Percentiles rank a stretch among this genome's conserved stretches.
Conservation (phyloP, 257 asterid species). For the Cordia subcordata region DNA sequence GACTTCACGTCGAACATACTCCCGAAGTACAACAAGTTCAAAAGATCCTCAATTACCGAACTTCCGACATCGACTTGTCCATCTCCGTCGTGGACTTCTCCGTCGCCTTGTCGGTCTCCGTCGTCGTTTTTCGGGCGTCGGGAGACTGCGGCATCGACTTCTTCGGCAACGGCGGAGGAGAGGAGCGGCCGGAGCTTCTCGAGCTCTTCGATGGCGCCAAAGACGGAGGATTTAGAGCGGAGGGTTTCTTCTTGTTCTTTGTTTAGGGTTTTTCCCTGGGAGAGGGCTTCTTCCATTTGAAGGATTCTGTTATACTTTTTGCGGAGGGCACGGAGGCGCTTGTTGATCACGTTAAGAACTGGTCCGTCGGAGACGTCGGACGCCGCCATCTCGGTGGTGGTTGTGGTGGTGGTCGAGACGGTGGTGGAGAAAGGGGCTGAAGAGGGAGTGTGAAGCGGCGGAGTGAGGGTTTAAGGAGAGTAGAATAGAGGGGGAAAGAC, state of each 20-base stretch:
- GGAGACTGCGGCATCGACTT: constrained; percentile 36
- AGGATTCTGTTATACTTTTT: constrained; percentile 65
- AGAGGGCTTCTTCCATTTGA: constrained; percentile 71
- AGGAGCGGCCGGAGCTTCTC: constrained; percentile 71
- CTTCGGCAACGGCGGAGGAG: constrained; percentile 57
- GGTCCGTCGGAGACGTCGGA: constrained; percentile 66
- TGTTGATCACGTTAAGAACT: constrained; percentile 61
- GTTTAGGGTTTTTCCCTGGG: constrained; percentile 64
- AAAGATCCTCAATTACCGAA: constrained; percentile 50
- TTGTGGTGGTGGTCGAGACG: too few relatives aligned
- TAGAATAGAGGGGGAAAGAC: neutral
- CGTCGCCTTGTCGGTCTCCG: neutral
- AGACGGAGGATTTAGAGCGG: constrained; percentile 51
- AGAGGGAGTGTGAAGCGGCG: neutral
- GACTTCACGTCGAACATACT: constrained; percentile 69
- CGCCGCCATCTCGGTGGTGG: constrained; percentile 29
- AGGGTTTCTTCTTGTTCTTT: constrained; percentile 82
- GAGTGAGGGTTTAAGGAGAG: constrained; percentile 17
- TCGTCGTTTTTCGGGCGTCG: neutral
- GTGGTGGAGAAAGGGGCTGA: constrained; percentile 1
- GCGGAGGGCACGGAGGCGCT: constrained; percentile 74
- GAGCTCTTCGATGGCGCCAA: constrained; percentile 69
- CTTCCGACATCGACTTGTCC: constrained; percentile 14
- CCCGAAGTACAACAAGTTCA: constrained; percentile 61
- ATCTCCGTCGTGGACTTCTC: constrained; percentile 14